Conservation (phyloP, 2,329 filamentous ascomycete genomes). For the Paecilomyces formosus region DNA sequence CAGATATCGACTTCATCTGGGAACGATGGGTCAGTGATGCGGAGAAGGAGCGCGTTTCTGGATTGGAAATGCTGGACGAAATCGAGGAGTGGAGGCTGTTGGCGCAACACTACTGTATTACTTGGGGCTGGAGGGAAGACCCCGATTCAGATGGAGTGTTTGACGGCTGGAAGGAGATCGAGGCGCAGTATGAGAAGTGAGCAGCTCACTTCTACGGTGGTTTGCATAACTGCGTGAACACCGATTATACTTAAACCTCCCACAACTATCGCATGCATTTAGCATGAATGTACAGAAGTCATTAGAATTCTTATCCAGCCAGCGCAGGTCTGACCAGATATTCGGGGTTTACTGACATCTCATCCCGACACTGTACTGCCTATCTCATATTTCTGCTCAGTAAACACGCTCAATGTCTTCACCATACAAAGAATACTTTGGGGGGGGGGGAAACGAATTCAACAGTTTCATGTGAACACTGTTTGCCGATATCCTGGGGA, state of each 20-base stretch:
- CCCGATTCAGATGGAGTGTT: slow-evolving; percentile 20
- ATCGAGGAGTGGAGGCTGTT: slow-evolving; percentile 89
- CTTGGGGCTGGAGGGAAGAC: slow-evolving; percentile 71
- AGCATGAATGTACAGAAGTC: not conserved
- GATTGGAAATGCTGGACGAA: slow-evolving; percentile 83
- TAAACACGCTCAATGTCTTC: too few relatives aligned
- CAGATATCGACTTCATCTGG: slow-evolving; percentile 65
- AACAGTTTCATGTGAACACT: too few relatives aligned
- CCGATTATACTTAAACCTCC: not conserved
- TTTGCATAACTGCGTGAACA: not conserved
- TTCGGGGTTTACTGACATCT: too few relatives aligned
- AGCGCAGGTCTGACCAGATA: not conserved
- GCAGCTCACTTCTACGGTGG: not conserved
- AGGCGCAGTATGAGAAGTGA: slow-evolving; percentile 16
- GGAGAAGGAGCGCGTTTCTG: slow-evolving; percentile 74
- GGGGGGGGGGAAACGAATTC: too few relatives aligned
- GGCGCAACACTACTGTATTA: slow-evolving; percentile 80
- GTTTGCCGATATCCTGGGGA: too few relatives aligned
- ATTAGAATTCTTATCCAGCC: not conserved
- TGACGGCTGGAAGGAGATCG: slow-evolving; percentile 27
- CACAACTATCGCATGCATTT: not conserved
- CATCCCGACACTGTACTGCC: too few relatives aligned
- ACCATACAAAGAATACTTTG: too few relatives aligned
- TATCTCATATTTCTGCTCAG: too few relatives aligned
- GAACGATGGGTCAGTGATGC: slow-evolving; percentile 59